Conservation (phyloP, 306 rosid species). For the Sophora flavescens region DNA sequence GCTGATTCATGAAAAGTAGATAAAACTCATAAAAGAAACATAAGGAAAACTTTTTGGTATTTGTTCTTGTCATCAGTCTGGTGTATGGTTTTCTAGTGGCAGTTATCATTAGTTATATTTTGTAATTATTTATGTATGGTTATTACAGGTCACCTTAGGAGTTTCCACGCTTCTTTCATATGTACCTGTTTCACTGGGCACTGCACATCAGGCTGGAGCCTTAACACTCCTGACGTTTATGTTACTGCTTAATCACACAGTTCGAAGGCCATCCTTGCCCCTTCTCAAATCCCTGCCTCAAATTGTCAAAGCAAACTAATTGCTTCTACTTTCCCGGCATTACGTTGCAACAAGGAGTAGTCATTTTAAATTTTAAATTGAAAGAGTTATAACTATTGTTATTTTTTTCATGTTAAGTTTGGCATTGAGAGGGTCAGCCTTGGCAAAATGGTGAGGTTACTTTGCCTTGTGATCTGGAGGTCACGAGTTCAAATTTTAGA, state of each 20-base stretch:
- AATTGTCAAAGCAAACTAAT: constrained; percentile 59
- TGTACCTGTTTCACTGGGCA: constrained; percentile 85
- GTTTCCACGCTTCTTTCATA: constrained; percentile 81
- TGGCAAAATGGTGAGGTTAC: too few species aligned
- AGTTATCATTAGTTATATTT: constrained; percentile 26
- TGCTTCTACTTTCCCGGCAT: background rate
- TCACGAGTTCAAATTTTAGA: too few species aligned
- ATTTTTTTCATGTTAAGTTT: constrained; percentile 11
- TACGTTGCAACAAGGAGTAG: constrained; percentile 16
- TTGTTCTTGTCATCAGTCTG: background rate
- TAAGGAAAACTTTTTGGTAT: background rate
- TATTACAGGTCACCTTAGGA: constrained; percentile 82
- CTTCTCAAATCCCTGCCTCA: constrained; percentile 82
- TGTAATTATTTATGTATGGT: constrained; percentile 21
- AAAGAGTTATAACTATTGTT: background rate
- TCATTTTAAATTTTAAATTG: constrained; percentile 11
- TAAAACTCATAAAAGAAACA: background rate
- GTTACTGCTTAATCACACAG: constrained; percentile 76
- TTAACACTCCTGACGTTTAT: constrained; percentile 76
- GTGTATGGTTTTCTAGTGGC: background rate
- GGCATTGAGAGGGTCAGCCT: background rate
- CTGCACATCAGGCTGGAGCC: constrained; percentile 94
- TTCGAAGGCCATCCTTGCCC: constrained; percentile 73
- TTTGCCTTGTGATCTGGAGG: too few species aligned
- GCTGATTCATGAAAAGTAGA: background rate